phyloP scores from a whole-genome alignment of 305 asterid genomes.

The Coffea humblotiana region DNA sequence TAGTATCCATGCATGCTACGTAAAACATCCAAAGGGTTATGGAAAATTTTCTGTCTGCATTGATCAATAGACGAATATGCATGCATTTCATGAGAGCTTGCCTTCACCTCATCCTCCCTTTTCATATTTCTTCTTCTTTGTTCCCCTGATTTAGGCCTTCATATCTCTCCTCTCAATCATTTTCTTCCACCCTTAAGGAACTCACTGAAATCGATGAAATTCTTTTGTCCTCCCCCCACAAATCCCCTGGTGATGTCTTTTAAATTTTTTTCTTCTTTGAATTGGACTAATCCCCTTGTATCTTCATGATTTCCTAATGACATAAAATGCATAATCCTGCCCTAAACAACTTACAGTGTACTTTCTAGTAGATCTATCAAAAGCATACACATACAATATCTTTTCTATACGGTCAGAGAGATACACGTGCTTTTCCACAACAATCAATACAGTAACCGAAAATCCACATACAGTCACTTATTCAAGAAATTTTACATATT shows the following conservation, averaged over 20 bases:
- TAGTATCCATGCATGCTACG: constrained; percentile 5
- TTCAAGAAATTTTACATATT: background rate
- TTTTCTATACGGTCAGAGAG: background rate
- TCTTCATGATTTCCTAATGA: background rate
- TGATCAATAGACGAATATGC: background rate
- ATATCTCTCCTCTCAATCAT: background rate
- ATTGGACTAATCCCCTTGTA: background rate
- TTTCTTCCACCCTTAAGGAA: background rate
- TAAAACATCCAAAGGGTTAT: background rate
- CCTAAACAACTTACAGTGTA: background rate
- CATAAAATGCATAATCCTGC: background rate
- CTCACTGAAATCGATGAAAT: background rate
- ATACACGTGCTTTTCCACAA: background rate
- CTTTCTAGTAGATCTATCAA: background rate
- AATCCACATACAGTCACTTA: background rate
- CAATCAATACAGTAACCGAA: background rate
- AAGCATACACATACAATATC: background rate
- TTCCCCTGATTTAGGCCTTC: background rate
- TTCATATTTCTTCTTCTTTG: background rate
- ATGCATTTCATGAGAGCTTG: constrained; percentile 6
- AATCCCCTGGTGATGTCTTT: background rate
- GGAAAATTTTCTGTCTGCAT: background rate
- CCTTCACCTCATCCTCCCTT: background rate
- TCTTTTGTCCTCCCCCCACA: background rate
- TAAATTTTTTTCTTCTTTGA: background rate